These are phyloP conservation scores for Spergularia azorica DNA, from an alignment of 179 eudicot genomes.

Conservation along the genomic window DNA sequence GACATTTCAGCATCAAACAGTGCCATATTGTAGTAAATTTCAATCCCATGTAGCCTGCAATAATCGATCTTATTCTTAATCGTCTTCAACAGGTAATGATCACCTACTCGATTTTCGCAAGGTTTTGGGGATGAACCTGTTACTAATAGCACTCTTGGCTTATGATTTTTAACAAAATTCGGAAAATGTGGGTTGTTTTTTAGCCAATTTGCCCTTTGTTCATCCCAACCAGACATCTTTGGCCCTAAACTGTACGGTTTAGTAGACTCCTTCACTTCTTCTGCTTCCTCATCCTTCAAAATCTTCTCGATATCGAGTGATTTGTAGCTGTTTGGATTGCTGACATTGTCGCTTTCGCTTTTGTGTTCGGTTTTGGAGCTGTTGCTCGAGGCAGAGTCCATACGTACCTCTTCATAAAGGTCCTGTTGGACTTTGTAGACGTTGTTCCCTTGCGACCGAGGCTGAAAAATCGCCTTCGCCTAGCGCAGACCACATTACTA, in stretches of 20 bases:
- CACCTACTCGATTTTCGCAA: constrained; percentile 34
- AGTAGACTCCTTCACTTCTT: background rate
- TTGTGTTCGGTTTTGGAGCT: background rate
- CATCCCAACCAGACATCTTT: constrained; percentile 29
- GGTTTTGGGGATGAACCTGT: constrained; percentile 35
- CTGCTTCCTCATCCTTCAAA: constrained; percentile 2
- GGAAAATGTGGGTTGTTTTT: constrained; percentile 22
- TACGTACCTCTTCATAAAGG: too few relatives aligned
- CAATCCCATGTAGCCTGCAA: constrained; percentile 35
- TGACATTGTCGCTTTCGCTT: too few relatives aligned
- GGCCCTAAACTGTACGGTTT: constrained; percentile 25
- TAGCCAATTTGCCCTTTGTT: constrained; percentile 23
- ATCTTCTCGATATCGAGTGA: background rate
- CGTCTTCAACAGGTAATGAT: constrained; percentile 30
- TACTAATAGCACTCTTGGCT: constrained; percentile 28
- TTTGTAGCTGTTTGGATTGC: constrained; percentile 11
- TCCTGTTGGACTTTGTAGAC: too few relatives aligned
- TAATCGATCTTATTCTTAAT: constrained; percentile 36
- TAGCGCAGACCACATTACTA: too few relatives aligned
- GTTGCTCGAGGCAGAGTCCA: too few relatives aligned
- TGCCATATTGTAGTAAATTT: constrained; percentile 29
- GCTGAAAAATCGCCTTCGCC: too few relatives aligned
- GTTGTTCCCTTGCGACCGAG: too few relatives aligned
- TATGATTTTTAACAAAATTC: constrained; percentile 15
- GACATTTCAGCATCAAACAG: constrained; percentile 29